Evolutionary conservation across 768 basidiomycete species (phyloP).

Genomic region (Rhodotorula sphaerocarpa): DNA sequence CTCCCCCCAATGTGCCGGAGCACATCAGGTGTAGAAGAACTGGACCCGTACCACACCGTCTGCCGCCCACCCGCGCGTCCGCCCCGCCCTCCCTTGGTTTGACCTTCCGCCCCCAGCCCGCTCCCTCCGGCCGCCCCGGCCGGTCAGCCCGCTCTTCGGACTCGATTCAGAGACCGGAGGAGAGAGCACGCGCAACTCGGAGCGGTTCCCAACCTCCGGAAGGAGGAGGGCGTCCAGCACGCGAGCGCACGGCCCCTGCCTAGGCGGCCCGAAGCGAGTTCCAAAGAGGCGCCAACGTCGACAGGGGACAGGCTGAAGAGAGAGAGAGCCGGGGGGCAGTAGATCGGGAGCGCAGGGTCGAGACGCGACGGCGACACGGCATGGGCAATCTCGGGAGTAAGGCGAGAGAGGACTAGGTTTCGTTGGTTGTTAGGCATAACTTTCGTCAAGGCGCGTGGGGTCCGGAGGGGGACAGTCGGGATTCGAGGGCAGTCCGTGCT

Average conservation of each 20-base stretch:
- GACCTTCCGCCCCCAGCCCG: neutral
- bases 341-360: neutral
- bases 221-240: too few relatives aligned
- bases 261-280: too few relatives aligned
- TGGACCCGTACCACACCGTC: neutral
- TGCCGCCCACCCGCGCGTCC: neutral
- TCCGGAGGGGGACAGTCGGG: neutral
- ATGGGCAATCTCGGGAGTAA: constrained; percentile 10
- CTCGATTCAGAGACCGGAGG: too few relatives aligned
- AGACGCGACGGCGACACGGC: neutral
- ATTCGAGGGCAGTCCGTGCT: too few relatives aligned
- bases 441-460: constrained; percentile 12
- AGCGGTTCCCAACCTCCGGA: too few relatives aligned
- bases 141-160: too few relatives aligned
- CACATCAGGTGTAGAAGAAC: too few relatives aligned
- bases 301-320: too few relatives aligned
- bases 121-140: neutral
- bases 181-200: too few relatives aligned
- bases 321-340: neutral
- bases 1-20: neutral
- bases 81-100: neutral
- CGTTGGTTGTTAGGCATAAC: neutral
- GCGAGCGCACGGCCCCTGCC: too few relatives aligned
- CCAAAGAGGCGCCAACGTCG: too few relatives aligned
- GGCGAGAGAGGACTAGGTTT: constrained; percentile 11